These are phyloP conservation scores for Russula dissimulans DNA, from an alignment of 768 basidiomycete genomes.

Conservation along the genomic window DNA sequence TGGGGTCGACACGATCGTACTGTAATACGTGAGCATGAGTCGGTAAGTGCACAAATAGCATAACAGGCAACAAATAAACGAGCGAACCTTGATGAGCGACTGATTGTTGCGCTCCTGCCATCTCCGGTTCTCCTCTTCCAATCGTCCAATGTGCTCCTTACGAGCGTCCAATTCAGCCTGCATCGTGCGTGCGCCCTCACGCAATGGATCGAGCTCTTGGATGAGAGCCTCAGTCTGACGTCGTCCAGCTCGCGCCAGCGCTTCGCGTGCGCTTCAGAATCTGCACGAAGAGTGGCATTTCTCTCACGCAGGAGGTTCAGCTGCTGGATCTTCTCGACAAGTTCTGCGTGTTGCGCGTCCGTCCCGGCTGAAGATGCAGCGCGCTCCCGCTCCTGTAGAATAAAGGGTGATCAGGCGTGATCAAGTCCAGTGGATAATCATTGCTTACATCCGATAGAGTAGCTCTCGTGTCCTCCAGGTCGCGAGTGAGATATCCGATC, in stretches of 20 bases:
- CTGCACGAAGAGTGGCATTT: conserved; percentile 74
- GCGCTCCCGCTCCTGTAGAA: conserved; percentile 65
- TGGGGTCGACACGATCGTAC: too few species aligned
- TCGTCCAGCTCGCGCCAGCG: conserved; percentile 64
- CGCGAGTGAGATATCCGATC: too few species aligned
- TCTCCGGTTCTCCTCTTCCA: too few species aligned
- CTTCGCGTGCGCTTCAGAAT: conserved; percentile 62
- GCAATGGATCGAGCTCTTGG: conserved; percentile 61
- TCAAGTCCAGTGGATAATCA: neutral
- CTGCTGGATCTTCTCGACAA: conserved; percentile 80
- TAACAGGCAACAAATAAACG: too few species aligned
- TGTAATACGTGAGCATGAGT: too few species aligned
- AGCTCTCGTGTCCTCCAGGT: conserved; percentile 58
- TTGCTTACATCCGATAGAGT: conserved; percentile 61
- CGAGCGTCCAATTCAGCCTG: too few species aligned
- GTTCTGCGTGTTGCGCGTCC: conserved; percentile 72
- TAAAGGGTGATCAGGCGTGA: too few species aligned
- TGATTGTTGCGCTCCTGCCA: too few species aligned
- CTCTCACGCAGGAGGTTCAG: conserved; percentile 81
- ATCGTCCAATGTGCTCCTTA: too few species aligned
- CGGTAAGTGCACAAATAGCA: too few species aligned
- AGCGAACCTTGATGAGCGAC: too few species aligned
- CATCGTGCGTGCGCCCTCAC: too few species aligned
- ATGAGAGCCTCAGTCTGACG: conserved; percentile 45
- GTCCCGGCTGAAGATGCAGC: conserved; percentile 63